Evolutionary conservation across 2,329 filamentous ascomycete genomes (phyloP), one percentile per base, ranked within the genome.

Genomic region (Westerdykella ornata): DNA sequence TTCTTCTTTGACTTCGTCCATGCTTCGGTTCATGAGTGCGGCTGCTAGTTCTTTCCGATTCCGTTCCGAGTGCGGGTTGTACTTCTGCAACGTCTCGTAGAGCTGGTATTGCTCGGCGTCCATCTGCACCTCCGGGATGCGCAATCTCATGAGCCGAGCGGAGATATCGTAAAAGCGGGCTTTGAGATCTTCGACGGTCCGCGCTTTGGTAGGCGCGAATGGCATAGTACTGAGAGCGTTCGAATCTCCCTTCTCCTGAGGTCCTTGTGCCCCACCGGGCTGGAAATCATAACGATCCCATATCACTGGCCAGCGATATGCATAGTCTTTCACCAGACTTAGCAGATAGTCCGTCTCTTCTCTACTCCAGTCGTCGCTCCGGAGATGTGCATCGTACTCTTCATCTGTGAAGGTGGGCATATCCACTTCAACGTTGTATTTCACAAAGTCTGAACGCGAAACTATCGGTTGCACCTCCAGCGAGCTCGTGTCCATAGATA

Each of bases 261-360:
- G 47, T 17, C 41, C 37, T 12, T 35, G 41, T 7, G 49, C 35
- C 11, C 56, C 46, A 18, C 46, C 47, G 1, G 70, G 69, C 36
- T 75, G 68, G 62, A 79, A 94, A 40, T 94, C 86, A 68, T 96
- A 98, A 43, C 90, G 85, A 65, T 98, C 92, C 73, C 84, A 87
- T 45, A 98, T 86, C 13, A 97, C 66, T 3, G 90, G 77, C 88
- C 92, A 98, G 52, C 92, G 82, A 45, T 95, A 75, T 59, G 94
- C 88, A 59, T 82, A 95, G 35, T 89, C 84, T 43, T 76, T 76
- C 12, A 80, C 85, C 28, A 90, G 63, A 3, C 78, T 72, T 61
- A 97, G 77, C 48, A 98, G 68, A 60, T 96, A 96, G 61, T 96
- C 88, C 7, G 92, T 98, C 68, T 98, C 92, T 55, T 92, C 84